Evolutionary conservation across 441 rosid species (phyloP), one percentile per base, ranked within the genome.

Genomic region (Pelargonium myrrhifolium): DNA sequence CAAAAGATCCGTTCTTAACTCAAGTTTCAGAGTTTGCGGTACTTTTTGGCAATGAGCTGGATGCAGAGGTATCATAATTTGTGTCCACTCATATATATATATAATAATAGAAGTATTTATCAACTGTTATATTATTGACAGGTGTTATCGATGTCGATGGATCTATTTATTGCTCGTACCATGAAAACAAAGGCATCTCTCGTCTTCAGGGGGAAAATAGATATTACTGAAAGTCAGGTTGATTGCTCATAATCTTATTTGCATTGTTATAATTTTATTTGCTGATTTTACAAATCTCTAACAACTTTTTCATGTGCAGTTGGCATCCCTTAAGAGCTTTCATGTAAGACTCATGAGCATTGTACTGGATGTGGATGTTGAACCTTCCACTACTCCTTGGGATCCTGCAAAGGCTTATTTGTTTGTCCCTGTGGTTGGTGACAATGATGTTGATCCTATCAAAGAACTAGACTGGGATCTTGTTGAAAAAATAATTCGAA

Each of bases 81-180:
- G 18, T 71, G 53, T 56, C 65, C 14, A 55, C 64, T 70, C 51
- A 21, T 67, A 21, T 51, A 42, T 37, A 37, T 67, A 37, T 49
- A 43, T 26, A n/a, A n/a, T n/a, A n/a, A n/a, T n/a, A n/a, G 7
- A 53, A 58, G 12, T 51, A 47, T 59, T 74, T 65, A 7, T 68
- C 42, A 39, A 78, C 65, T n/a, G 22, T 53, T 58, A 45, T 62
- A 9, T 45, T 65, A 8, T 55, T 72, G 18, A 62, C 81, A 95
- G 99, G 98, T 95, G 88, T 89, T 95, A 92, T 95, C 98, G 97
- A 95, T 92, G 98, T 87, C 96, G 78, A 87, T 92, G 96, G 97
- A 95, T 92, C 96, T 95, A 78, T 95, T 92, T 90, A 82, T 95
- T 80, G 99, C 98, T 78, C 98, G 99, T 76, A 91, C 96, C 88